phyloP scores from a whole-genome alignment of 345 rosid species.

The Melaleuca quinquenervia region DNA sequence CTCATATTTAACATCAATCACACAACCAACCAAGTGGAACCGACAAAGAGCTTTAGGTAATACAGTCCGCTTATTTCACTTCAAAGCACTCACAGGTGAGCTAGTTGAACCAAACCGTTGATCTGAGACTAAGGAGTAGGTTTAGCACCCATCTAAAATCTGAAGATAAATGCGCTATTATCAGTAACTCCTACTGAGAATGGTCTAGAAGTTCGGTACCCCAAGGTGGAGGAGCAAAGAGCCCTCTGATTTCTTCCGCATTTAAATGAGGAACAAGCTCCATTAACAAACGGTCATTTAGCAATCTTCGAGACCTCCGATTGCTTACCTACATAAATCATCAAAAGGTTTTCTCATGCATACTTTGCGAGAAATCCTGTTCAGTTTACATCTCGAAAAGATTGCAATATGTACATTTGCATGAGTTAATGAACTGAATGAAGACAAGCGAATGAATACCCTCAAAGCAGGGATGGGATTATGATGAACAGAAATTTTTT shows the following conservation, averaged over 20 bases:
- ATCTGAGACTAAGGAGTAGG: not conserved
- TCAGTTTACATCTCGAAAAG: not conserved
- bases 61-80: not conserved
- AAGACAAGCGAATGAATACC: not conserved
- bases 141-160: not conserved
- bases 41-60: not conserved
- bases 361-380: not conserved
- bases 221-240: conserved; percentile 99
- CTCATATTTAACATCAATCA: not conserved
- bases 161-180: not conserved
- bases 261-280: conserved; percentile 94
- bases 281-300: conserved; percentile 88
- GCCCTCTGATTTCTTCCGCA: conserved; percentile 80
- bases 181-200: not conserved
- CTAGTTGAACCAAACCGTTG: not conserved
- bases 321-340: conserved; percentile 59
- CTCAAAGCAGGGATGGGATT: not conserved
- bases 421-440: not conserved
- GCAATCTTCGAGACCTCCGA: conserved; percentile 74
- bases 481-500: not conserved
- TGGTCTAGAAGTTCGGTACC: conserved; percentile 26
- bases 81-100: not conserved
- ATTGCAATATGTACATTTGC: not conserved
- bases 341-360: not conserved
- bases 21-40: not conserved